A percentile compares a stretch with the other conserved stretches of the same genome.
phyloP scores from a whole-genome alignment of 2,329 filamentous ascomycete genomes.

The Alternaria sp. region DNA sequence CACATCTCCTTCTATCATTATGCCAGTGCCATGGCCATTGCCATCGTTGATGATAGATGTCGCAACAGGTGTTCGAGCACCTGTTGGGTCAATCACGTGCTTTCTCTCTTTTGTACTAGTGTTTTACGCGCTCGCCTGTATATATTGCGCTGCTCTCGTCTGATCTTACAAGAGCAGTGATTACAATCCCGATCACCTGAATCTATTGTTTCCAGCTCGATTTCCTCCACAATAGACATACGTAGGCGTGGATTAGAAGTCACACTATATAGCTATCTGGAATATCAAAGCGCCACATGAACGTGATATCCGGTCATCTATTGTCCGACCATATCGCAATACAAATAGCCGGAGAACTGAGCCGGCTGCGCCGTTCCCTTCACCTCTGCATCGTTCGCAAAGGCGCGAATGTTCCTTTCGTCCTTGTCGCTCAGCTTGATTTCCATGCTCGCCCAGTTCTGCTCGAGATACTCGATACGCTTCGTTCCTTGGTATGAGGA shows the following conservation, averaged over 20 bases:
- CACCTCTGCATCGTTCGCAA: background rate
- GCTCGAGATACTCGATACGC: background rate
- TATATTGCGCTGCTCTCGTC: too few species aligned
- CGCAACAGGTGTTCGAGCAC: too few species aligned
- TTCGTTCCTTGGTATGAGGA: background rate
- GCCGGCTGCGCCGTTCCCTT: background rate
- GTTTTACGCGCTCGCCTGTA: too few species aligned
- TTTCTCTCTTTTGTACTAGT: too few species aligned
- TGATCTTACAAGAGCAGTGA: too few species aligned
- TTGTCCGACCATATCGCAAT: accelerated
- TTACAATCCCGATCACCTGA: too few species aligned
- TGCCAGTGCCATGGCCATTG: background rate
- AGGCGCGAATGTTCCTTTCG: background rate
- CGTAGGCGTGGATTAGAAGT: background rate
- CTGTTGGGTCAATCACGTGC: too few species aligned
- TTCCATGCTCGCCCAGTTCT: background rate
- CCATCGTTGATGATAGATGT: background rate
- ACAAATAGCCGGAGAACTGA: background rate
- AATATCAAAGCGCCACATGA: background rate
- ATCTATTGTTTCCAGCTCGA: too few species aligned
- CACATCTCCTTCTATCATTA: background rate
- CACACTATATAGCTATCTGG: background rate
- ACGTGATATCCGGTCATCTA: background rate
- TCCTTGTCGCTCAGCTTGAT: background rate
- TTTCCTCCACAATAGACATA: background rate